These are phyloP conservation scores for Abelmoschus esculentus DNA, from an alignment of 345 rosid genomes.

Conservation along the genomic window DNA sequence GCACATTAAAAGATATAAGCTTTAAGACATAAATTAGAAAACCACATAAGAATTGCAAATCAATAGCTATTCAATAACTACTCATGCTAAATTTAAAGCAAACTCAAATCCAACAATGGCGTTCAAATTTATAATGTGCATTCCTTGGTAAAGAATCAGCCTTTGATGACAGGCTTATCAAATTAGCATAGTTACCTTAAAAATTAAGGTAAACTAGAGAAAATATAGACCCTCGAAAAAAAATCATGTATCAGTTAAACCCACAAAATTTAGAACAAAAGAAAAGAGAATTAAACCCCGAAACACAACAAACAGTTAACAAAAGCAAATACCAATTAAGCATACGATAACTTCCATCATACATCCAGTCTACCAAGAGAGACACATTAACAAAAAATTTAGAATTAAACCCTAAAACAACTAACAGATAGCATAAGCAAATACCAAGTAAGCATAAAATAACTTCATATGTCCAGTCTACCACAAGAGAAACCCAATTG, in stretches of 20 bases:
- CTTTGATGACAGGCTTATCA: not conserved
- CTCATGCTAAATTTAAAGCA: not conserved
- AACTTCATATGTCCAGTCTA: not conserved
- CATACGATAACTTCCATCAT: not conserved
- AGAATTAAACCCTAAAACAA: not conserved
- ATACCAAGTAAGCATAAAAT: not conserved
- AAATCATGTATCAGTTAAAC: not conserved
- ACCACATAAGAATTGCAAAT: not conserved
- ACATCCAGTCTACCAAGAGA: too few species aligned
- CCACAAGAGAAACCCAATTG: not conserved
- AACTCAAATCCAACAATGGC: not conserved
- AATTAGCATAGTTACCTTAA: too few species aligned
- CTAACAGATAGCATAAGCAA: not conserved
- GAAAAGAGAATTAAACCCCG: not conserved
- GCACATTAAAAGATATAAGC: not conserved
- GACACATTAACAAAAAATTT: not conserved
- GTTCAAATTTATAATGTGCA: not conserved
- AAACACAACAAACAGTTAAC: not conserved
- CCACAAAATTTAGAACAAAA: not conserved
- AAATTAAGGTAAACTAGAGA: not conserved
- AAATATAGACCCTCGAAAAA: not conserved
- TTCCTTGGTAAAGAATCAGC: not conserved
- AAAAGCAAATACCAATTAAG: not conserved
- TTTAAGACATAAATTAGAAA: not conserved
- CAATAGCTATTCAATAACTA: not conserved